These are phyloP conservation scores for Chlorencoelia australis DNA, from an alignment of 2,329 filamentous ascomycete species.

Conservation along the genomic window DNA sequence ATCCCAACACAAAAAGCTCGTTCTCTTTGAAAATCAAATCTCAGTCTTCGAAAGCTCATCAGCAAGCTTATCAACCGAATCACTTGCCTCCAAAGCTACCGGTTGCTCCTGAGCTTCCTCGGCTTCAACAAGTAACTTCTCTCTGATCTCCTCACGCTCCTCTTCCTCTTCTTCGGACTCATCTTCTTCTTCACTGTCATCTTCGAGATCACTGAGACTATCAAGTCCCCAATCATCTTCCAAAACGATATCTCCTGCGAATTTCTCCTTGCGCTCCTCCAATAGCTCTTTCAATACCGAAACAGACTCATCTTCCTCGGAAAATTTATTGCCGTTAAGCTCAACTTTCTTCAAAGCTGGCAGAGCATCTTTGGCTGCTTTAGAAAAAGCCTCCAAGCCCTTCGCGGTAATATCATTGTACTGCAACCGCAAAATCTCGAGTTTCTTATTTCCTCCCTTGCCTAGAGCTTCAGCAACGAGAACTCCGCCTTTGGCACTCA, in stretches of 20 bases:
- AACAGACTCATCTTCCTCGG: constrained; percentile 71
- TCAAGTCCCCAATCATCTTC: constrained; percentile 82
- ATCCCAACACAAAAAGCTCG: too few relatives aligned
- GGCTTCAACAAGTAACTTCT: constrained; percentile 60
- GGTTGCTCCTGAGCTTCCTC: constrained; percentile 66
- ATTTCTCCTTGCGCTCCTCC: constrained; percentile 66
- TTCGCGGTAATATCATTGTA: constrained; percentile 87
- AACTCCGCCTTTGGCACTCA: constrained; percentile 67
- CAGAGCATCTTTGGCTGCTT: constrained; percentile 57
- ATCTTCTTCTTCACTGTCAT: constrained; percentile 58
- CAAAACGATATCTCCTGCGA: constrained; percentile 53
- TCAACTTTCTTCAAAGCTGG: constrained; percentile 77
- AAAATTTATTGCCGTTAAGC: constrained; percentile 92
- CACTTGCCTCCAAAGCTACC: constrained; percentile 59
- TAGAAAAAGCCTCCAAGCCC: constrained; percentile 61
- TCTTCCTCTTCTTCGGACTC: constrained; percentile 53
- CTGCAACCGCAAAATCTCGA: constrained; percentile 75
- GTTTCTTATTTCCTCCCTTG: constrained; percentile 64
- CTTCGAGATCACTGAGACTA: constrained; percentile 72
- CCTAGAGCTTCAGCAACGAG: constrained; percentile 64
- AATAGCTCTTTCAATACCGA: constrained; percentile 59
- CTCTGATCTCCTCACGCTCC: constrained; percentile 52
- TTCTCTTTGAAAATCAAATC: not conserved
- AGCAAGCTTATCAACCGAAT: constrained; percentile 73
- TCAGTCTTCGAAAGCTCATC: constrained; percentile 59